Base-by-base conservation (phyloP, 2,329 filamentous ascomycete species). In the Colletotrichum euphorbiae region DNA sequence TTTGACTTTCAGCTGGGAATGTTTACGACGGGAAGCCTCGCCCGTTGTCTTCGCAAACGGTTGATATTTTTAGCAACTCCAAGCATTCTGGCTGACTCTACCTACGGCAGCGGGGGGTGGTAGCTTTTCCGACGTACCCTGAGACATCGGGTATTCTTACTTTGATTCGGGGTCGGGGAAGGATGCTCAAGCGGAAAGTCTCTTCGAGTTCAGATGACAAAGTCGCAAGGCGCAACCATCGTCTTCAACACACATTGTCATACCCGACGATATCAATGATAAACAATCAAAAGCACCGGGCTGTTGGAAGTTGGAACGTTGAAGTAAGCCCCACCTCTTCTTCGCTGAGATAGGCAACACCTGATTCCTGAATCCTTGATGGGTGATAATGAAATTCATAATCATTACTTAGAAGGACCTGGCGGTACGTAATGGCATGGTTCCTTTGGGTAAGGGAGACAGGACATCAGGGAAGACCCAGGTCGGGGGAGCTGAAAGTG, bases 391-490 rank as follows among this genome's bases (percentile, higher is more conserved):
- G 11, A 48, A 43, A 36, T 36, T 46, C 19, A 60, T 60, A 36
- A 21, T 46, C 19, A 60, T 60, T 60, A 60, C 45, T 33, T 60
- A 61, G 52, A 3, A 9, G 13, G 15, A 28, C 43, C 48, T 38
- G 31, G 38, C 58, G 51, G 13, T 67, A 67, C 64, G 60, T 67
- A 54, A 58, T 54, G 21, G 36, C 52, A 52, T 52, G 21, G 11
- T 28, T 45, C 38, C 31, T 57, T 57, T 52, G 31, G 43, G 51
- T 56, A 52, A 38, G 17, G 24, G 24, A 52, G 33, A 28, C 13
- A 63, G 36, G 24, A 33, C 24, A 42, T 28, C 66, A 60, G 66
- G 66, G 61, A 48, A 56, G 54, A 51, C 19, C 61, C 62, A 19
- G 33, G 54, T 43, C 38, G 33, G 17, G 48, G 52, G 12, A 46